These are phyloP conservation scores for Litchi chinensis DNA, from an alignment of 345 rosid genomes.

Conservation along the genomic window DNA sequence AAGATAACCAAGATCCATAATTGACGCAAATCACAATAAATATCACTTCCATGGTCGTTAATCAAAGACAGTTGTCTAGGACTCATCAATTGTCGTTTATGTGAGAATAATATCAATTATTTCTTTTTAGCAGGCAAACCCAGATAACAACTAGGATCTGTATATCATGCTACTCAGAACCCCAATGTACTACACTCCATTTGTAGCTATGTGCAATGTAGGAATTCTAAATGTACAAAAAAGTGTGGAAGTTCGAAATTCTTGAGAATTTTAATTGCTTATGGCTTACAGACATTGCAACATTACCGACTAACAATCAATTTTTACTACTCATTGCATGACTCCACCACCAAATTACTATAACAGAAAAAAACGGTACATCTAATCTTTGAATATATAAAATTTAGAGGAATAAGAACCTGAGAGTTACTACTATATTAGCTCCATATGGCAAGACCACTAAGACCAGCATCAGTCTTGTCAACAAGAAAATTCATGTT, in stretches of 20 bases:
- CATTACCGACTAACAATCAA: background rate
- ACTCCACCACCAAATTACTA: background rate
- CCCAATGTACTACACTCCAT: background rate
- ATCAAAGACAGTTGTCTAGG: background rate
- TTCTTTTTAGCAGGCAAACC: background rate
- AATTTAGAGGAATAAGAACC: too few relatives aligned
- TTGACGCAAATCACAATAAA: background rate
- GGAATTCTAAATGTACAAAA: background rate
- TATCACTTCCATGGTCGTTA: background rate
- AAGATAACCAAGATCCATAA: background rate
- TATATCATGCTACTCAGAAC: background rate
- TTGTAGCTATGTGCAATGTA: background rate
- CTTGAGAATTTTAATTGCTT: background rate
- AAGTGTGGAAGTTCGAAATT: background rate
- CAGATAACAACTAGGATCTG: background rate
- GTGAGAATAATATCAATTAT: background rate
- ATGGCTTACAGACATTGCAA: background rate
- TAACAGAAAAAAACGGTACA: background rate
- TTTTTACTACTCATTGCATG: background rate
- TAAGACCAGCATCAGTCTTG: background rate
- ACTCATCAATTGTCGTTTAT: background rate
- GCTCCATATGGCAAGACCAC: background rate
- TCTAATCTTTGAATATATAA: background rate
- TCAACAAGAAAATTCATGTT: conserved; percentile 4
- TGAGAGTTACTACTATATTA: background rate